Evolutionary conservation across 2,329 filamentous ascomycete species (phyloP), one percentile per base, ranked within the genome.

Genomic region (Biscogniauxia sp.): DNA sequence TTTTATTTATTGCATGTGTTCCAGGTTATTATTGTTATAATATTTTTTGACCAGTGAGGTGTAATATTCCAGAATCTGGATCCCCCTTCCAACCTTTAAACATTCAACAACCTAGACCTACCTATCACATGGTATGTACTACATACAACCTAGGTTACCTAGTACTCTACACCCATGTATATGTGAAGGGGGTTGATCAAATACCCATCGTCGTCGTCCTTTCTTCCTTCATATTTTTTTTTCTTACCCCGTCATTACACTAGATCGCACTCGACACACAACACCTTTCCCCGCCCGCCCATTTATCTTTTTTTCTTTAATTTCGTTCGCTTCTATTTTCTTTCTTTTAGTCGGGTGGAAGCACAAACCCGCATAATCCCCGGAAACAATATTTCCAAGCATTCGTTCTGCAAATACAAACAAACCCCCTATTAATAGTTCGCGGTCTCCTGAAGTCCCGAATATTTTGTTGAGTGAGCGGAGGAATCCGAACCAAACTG

Each of bases 81-180:
- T 59, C 62, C 60, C 62, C 62, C 64, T 64, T 64, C 60, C 58
- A 59, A 64, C 51, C 60, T 66, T 59, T 55, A 65, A 59, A 56
- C 59, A 61, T 62, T 52, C 62, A 37, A 45, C 37, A 17, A 45
- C 62, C 23, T 5, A 23, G 58, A 59, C 60, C 59, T 61, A 53
- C 56, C 52, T 61, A 51, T 53, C 60, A 53, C 56, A 54, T 61
- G 56, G 37, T 57, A 62, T 5, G n/a, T 51, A 20, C 49, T 19
- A 2, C 6, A 7, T 7, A 2, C 7, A 19, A 51, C 49, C 49
- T 53, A 23, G 2, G 23, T 23, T 23, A 23, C 23, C 23, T 23
- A 23, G 5, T 23, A 53, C 51, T 3, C 13, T 17, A 52, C 20
- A 52, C 37, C 37, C 37, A 45, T 45, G 37, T 45, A 45, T 45